A percentile compares a stretch with the other conserved stretches of the same genome.
Evolutionary conservation across 2,329 filamentous ascomycete genomes (phyloP).

Genomic region (Trichoderma endophyticum): DNA sequence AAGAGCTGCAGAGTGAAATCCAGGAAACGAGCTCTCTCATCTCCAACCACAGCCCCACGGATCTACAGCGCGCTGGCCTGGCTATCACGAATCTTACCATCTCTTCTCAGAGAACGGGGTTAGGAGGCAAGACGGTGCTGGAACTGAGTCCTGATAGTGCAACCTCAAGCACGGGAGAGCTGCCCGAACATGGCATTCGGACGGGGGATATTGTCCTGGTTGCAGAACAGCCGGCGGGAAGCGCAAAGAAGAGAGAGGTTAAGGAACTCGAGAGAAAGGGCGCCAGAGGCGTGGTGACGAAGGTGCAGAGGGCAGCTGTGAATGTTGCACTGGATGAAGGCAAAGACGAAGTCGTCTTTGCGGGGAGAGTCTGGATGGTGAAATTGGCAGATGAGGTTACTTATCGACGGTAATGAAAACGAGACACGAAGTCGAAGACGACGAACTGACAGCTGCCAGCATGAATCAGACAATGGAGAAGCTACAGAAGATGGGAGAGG

Average conservation of each 20-base stretch:
- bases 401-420: slow-evolving; percentile 47
- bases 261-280: slow-evolving; percentile 67
- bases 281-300: slow-evolving; percentile 67
- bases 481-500: slow-evolving; percentile 55
- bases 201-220: slow-evolving; percentile 76
- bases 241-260: slow-evolving; percentile 69
- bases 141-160: slow-evolving; percentile 76
- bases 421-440: neutral
- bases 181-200: slow-evolving; percentile 73
- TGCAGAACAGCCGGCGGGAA: slow-evolving; percentile 69
- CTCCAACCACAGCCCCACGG: slow-evolving; percentile 62
- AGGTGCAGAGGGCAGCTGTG: slow-evolving; percentile 56
- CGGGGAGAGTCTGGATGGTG: slow-evolving; percentile 58
- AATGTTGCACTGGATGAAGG: slow-evolving; percentile 69
- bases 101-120: slow-evolving; percentile 74
- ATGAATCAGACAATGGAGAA: slow-evolving; percentile 64
- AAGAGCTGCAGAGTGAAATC: slow-evolving; percentile 70
- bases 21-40: slow-evolving; percentile 66
- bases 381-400: slow-evolving; percentile 69
- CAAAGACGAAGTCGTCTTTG: slow-evolving; percentile 44
- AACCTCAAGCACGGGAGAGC: slow-evolving; percentile 49
- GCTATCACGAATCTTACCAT: slow-evolving; percentile 75
- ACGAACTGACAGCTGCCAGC: slow-evolving; percentile 30
- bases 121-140: slow-evolving; percentile 86
- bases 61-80: slow-evolving; percentile 72